Percentiles rank a stretch among this genome's conserved stretches.
phyloP scores from a whole-genome alignment of 441 rosid genomes.

The Erodium trifolium region DNA sequence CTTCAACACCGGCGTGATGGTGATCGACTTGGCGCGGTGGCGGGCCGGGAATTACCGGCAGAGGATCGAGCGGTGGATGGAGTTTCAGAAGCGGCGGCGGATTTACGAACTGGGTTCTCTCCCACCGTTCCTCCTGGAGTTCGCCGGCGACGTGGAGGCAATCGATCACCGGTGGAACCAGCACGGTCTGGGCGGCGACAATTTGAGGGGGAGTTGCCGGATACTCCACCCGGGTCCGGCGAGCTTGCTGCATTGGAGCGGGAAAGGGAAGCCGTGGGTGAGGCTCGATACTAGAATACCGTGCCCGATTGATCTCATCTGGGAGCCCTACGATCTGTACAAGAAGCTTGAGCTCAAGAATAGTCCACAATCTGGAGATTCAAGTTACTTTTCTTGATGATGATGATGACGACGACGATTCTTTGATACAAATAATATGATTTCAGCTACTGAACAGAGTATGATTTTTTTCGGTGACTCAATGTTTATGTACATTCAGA shows the following conservation, averaged over 20 bases:
- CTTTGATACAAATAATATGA: not conserved
- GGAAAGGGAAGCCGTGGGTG: slow-evolving; percentile 74
- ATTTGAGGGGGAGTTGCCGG: slow-evolving; percentile 57
- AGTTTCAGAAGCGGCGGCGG: slow-evolving; percentile 20
- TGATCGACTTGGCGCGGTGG: slow-evolving; percentile 58
- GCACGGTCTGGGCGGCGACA: slow-evolving; percentile 51
- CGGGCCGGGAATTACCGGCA: slow-evolving; percentile 39
- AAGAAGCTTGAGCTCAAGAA: not conserved
- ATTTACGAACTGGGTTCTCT: slow-evolving; percentile 66
- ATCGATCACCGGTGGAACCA: slow-evolving; percentile 81
- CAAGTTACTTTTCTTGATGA: not conserved
- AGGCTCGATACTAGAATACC: slow-evolving; percentile 62
- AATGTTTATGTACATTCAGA: too few species aligned
- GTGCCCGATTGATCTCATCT: slow-evolving; percentile 55
- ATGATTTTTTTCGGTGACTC: too few species aligned
- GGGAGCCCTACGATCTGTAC: slow-evolving; percentile 73
- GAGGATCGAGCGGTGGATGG: slow-evolving; percentile 64
- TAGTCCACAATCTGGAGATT: not conserved
- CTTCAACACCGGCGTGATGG: slow-evolving; percentile 74
- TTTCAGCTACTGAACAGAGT: too few species aligned
- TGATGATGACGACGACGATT: too few species aligned
- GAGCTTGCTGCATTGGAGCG: slow-evolving; percentile 76
- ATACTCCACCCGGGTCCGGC: slow-evolving; percentile 66
- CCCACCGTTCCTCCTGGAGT: slow-evolving; percentile 59
- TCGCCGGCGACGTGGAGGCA: slow-evolving; percentile 62